Evolutionary conservation across 1,139 yeast species (phyloP), one percentile per base, ranked within the genome.

Genomic region (Geotrichum siamense): DNA sequence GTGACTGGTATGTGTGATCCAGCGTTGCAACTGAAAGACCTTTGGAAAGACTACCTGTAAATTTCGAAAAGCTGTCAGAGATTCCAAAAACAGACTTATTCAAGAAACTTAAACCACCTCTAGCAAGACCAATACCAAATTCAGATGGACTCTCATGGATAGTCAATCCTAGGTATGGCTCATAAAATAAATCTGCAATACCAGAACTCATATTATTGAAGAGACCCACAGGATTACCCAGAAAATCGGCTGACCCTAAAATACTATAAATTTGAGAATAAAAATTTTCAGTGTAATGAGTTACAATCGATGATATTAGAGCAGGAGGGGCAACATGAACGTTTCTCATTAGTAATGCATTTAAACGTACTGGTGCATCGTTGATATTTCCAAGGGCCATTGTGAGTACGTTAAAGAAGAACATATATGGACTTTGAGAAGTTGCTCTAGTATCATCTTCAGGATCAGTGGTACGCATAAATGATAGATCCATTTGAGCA

Each of bases 381-480:
- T 89, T 89, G 48, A 93, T 85, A 61, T 89, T 91, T 23, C 97
- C 98, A 52, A 91, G 77, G 0, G 98, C 95, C 97, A 89, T 89
- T 0, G 96, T 87, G 49, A 91, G 69, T 39, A 91, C 79, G 60
- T 89, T 87, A 54, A 85, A 72, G 56, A 87, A 79, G 62, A 82
- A 82, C 52, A 72, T 62, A 44, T 82, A 57, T 0, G 94, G 72
- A 53, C 82, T 83, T 12, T 21, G 35, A 20, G 48, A 40, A 47
- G 76, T 79, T 0, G 84, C 68, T 38, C 71, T 67, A 44, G 74
- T 81, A 53, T 72, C 76, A 22, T 57, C 58, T 41, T 68, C 74
- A 21, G 82, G 72, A 56, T 87, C 96, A 22, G 27, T 41, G 0
- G 96, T 87, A 52, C 97, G 74, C 21, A 85, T 89, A 70, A 93